Conservation (phyloP, 306 rosid genomes). For the Gynostemma pentaphyllum region DNA sequence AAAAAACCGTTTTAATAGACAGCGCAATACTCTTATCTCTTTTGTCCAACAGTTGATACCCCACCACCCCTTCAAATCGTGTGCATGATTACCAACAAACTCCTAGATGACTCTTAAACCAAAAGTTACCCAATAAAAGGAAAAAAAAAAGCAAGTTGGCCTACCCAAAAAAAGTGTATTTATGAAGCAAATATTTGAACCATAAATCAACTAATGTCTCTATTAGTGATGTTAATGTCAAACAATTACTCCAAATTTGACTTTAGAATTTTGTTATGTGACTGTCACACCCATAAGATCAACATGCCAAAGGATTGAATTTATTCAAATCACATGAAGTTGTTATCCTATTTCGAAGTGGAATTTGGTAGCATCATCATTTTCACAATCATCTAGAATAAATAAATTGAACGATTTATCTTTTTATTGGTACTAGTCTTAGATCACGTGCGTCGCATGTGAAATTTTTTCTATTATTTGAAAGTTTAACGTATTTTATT, state of each 20-base stretch:
- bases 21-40: too few species aligned
- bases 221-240: background rate
- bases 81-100: background rate
- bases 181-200: background rate
- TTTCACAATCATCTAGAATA: too few species aligned
- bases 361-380: background rate
- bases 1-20: too few species aligned
- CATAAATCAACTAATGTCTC: background rate
- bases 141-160: background rate
- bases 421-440: too few species aligned
- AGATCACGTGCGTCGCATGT: too few species aligned
- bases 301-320: background rate
- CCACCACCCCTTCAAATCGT: background rate
- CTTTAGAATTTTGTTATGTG: background rate
- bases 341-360: background rate
- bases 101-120: background rate
- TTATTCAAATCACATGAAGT: too few species aligned
- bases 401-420: too few species aligned
- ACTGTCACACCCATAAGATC: background rate
- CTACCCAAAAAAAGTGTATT: conserved; percentile 1
- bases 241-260: conserved; percentile 5
- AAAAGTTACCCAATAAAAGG: background rate
- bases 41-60: background rate
- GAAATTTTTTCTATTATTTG: too few species aligned
- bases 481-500: too few species aligned